Percentiles rank a stretch among this genome's conserved stretches.
Evolutionary conservation across 2,329 filamentous ascomycete species (phyloP).

Genomic region (Monosporascus cannonballus): DNA sequence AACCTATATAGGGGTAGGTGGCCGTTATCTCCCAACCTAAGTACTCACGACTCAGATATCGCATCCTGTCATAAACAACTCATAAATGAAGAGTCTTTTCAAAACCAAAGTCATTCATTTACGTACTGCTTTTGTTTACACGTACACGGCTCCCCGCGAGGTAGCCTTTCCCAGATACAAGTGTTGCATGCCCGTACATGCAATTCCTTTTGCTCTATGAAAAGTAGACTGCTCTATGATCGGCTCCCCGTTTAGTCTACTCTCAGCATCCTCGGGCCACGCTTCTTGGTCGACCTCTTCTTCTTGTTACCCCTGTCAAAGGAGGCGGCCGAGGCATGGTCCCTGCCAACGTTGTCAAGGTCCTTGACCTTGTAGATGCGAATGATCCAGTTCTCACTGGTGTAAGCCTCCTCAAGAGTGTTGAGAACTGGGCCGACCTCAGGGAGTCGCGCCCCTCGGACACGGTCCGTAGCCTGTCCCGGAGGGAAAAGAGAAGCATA

Average conservation of each 20-base stretch:
- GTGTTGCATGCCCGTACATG: neutral
- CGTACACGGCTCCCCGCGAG: neutral
- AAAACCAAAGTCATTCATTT: neutral
- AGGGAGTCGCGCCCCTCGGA: slow-evolving; percentile 76
- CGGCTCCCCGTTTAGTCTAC: slow-evolving; percentile 52
- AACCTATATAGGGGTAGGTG: no score
- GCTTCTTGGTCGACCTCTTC: slow-evolving; percentile 69
- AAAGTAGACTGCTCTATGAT: neutral
- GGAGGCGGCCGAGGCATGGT: slow-evolving; percentile 63
- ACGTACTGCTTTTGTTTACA: neutral
- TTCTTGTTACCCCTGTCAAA: slow-evolving; percentile 80
- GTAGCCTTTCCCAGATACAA: neutral
- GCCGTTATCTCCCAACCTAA: no score
- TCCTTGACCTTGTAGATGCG: slow-evolving; percentile 99
- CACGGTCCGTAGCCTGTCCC: slow-evolving; percentile 84
- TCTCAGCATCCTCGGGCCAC: slow-evolving; percentile 64
- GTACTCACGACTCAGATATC: no score
- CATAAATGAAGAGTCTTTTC: no score
- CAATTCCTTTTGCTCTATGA: neutral
- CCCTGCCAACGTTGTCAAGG: slow-evolving; percentile 89
- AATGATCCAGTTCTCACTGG: slow-evolving; percentile 99
- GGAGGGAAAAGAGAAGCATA: slow-evolving; percentile 86
- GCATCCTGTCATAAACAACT: no score
- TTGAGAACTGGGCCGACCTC: slow-evolving; percentile 77
- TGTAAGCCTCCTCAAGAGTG: slow-evolving; percentile 93